phyloP scores from a whole-genome alignment of 2,329 filamentous ascomycete species.

The Orbilia brochopaga region DNA sequence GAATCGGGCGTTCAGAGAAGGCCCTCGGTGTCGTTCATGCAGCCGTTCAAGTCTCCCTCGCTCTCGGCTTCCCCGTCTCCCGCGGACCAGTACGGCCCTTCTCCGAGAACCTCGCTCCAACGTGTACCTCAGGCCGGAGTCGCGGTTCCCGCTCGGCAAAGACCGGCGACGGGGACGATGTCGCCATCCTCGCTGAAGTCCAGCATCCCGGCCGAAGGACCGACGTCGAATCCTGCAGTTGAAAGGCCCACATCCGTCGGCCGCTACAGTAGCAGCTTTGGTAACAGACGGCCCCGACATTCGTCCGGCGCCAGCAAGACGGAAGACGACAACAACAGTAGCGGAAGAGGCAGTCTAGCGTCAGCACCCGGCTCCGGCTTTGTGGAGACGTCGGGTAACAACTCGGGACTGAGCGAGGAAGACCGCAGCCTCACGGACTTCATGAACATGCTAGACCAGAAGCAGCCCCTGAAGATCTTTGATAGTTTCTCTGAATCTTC shows the following conservation, averaged over 20 bases:
- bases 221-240: conserved; percentile 71
- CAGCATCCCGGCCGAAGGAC: conserved; percentile 66
- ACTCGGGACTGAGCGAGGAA: conserved; percentile 72
- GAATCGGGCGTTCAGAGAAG: conserved; percentile 69
- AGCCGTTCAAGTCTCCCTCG: conserved; percentile 94
- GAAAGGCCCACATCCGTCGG: conserved; percentile 69
- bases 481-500: conserved; percentile 67
- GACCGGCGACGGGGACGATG: conserved; percentile 57
- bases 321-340: conserved; percentile 65
- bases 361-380: conserved; percentile 78
- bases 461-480: conserved; percentile 84
- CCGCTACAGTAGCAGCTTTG: conserved; percentile 93
- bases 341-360: conserved; percentile 64
- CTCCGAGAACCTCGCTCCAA: conserved; percentile 62
- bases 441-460: conserved; percentile 82
- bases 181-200: conserved; percentile 60
- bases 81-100: conserved; percentile 62
- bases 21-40: conserved; percentile 80
- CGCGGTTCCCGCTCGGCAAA: conserved; percentile 57
- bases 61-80: conserved; percentile 82
- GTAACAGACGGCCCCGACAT: conserved; percentile 77
- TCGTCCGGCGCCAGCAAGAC: conserved; percentile 72
- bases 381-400: conserved; percentile 72
- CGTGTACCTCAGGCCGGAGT: conserved; percentile 56
- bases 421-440: conserved; percentile 95